phyloP scores from a whole-genome alignment of 2,329 filamentous ascomycete genomes.

The Cercospora zeina region DNA sequence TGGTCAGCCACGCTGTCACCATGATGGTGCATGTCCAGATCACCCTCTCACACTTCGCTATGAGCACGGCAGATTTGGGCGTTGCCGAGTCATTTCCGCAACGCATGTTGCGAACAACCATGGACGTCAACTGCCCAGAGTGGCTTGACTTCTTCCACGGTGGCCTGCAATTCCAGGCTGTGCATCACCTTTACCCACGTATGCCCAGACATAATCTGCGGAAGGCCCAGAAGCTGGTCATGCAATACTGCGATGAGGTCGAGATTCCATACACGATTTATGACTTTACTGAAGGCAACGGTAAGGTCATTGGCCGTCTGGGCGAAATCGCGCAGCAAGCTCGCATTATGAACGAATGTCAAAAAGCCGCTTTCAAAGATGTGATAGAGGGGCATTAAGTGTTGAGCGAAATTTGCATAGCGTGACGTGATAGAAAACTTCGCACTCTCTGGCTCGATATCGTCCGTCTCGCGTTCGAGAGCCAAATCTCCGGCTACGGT shows the following conservation, averaged over 20 bases:
- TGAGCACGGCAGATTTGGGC: conserved; percentile 66
- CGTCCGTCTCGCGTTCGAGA: too few relatives aligned
- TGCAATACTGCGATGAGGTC: conserved; percentile 65
- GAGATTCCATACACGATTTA: conserved; percentile 63
- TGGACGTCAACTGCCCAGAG: conserved; percentile 70
- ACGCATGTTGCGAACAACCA: conserved; percentile 69
- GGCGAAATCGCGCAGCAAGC: conserved; percentile 63
- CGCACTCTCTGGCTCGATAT: neutral
- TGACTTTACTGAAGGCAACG: conserved; percentile 64
- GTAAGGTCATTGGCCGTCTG: conserved; percentile 56
- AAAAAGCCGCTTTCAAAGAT: conserved; percentile 41
- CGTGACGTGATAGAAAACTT: neutral
- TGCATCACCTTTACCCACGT: conserved; percentile 69
- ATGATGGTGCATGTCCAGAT: conserved; percentile 72
- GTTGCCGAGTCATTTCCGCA: conserved; percentile 67
- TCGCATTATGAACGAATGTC: conserved; percentile 59
- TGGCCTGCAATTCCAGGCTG: conserved; percentile 70
- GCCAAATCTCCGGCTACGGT: too few relatives aligned
- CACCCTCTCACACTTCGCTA: conserved; percentile 71
- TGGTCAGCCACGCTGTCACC: conserved; percentile 65
- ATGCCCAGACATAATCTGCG: conserved; percentile 69
- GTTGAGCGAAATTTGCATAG: neutral
- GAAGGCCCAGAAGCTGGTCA: conserved; percentile 59
- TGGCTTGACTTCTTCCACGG: conserved; percentile 74
- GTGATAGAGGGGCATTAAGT: conserved; percentile 36